phyloP scores from a whole-genome alignment of 2,329 filamentous ascomycete genomes.

The Hymenotorrendiella dingleyae region DNA sequence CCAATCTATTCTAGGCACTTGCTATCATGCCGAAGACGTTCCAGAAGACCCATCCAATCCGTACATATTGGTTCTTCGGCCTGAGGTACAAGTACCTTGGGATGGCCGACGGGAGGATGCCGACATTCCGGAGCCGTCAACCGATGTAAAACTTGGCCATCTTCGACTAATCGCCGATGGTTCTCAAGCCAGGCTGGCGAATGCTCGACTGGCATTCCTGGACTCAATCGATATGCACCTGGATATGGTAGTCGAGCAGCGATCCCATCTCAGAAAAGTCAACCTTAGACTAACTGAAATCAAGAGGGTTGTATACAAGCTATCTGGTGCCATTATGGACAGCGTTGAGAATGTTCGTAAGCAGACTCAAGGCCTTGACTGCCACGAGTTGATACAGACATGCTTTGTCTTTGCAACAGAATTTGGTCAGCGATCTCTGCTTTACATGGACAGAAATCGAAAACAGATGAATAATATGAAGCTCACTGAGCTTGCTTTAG shows the following conservation, averaged over 20 bases:
- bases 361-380: slow-evolving; percentile 78
- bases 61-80: slow-evolving; percentile 79
- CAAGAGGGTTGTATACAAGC: slow-evolving; percentile 89
- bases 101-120: slow-evolving; percentile 69
- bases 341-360: slow-evolving; percentile 88
- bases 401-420: slow-evolving; percentile 99
- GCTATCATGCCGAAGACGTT: slow-evolving; percentile 64
- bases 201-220: slow-evolving; percentile 72
- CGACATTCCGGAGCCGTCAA: slow-evolving; percentile 67
- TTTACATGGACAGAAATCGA: slow-evolving; percentile 93
- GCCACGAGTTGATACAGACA: slow-evolving; percentile 93
- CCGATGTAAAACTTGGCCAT: slow-evolving; percentile 82
- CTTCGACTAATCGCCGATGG: slow-evolving; percentile 85
- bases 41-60: slow-evolving; percentile 71
- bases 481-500: slow-evolving; percentile 83
- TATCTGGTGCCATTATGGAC: slow-evolving; percentile 98
- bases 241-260: slow-evolving; percentile 83
- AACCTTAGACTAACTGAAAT: slow-evolving; percentile 89
- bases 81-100: slow-evolving; percentile 76
- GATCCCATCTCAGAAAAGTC: slow-evolving; percentile 89
- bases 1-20: slow-evolving; percentile 76
- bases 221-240: slow-evolving; percentile 78
- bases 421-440: slow-evolving; percentile 88
- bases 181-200: slow-evolving; percentile 69
- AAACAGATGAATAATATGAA: slow-evolving; percentile 97